Evolutionary conservation across 1,139 yeast genomes (phyloP).

Genomic region (Kodamaea arcana): DNA sequence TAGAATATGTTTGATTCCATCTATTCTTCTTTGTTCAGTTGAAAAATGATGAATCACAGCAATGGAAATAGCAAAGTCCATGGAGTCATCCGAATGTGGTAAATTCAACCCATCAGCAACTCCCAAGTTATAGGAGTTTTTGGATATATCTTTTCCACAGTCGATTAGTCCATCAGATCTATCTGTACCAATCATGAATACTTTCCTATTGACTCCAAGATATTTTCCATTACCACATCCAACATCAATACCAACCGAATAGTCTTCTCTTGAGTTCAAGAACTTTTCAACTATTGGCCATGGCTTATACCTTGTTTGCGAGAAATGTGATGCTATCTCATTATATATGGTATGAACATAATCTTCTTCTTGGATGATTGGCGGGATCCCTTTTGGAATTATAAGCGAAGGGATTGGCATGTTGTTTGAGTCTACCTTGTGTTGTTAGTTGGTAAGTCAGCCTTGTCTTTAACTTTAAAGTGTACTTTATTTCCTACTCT

Average conservation of each 20-base stretch:
- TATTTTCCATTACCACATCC: slow-evolving; percentile 99
- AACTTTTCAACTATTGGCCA: slow-evolving; percentile 93
- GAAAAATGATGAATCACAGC: slow-evolving; percentile 96
- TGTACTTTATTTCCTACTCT: too few relatives aligned
- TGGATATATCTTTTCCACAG: slow-evolving; percentile 58
- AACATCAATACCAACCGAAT: slow-evolving; percentile 58
- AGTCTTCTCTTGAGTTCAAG: slow-evolving; percentile 33
- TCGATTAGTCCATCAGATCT: slow-evolving; percentile 70
- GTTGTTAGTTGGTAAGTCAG: too few relatives aligned
- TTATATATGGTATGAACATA: slow-evolving; percentile 89
- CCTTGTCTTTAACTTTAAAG: too few relatives aligned
- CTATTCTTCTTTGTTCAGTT: slow-evolving; percentile 71
- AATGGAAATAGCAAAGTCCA: slow-evolving; percentile 91
- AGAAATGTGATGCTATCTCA: slow-evolving; percentile 87
- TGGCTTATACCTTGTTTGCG: slow-evolving; percentile 90
- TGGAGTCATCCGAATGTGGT: slow-evolving; percentile 57
- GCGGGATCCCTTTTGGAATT: slow-evolving; percentile 29
- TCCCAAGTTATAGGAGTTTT: slow-evolving; percentile 35
- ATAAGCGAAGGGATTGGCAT: slow-evolving; percentile 33
- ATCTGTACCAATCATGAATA: slow-evolving; percentile 79
- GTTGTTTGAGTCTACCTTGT: too few relatives aligned
- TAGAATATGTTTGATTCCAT: slow-evolving; percentile 68
- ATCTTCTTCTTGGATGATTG: slow-evolving; percentile 61
- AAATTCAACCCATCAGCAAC: slow-evolving; percentile 74
- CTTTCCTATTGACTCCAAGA: slow-evolving; percentile 60